Evolutionary conservation across 345 rosid genomes (phyloP).

Genomic region (Pugionium dolabratum): DNA sequence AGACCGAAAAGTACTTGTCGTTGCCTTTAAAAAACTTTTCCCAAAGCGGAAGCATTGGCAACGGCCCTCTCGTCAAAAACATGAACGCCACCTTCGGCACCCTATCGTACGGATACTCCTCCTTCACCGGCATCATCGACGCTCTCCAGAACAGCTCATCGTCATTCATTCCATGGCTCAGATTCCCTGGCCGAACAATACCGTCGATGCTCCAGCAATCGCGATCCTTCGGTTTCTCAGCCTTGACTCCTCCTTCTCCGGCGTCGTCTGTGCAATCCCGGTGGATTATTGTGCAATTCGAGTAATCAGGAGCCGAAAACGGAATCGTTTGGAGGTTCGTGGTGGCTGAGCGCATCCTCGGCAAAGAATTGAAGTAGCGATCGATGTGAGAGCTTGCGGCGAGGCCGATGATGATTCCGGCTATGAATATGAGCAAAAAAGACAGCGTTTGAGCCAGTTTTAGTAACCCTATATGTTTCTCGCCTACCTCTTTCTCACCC

Average conservation of each 20-base stretch:
- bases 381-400: conserved; percentile 67
- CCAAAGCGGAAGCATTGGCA: conserved; percentile 89
- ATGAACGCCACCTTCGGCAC: conserved; percentile 82
- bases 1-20: conserved; percentile 55
- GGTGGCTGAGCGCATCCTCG: conserved; percentile 42
- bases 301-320: conserved; percentile 27
- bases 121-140: conserved; percentile 69
- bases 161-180: conserved; percentile 63
- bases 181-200: conserved; percentile 53
- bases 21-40: conserved; percentile 83
- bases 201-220: conserved; percentile 56
- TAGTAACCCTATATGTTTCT: conserved; percentile 59
- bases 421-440: conserved; percentile 69
- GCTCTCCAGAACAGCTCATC: conserved; percentile 82
- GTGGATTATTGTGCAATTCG: conserved; percentile 43
- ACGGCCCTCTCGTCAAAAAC: conserved; percentile 88
- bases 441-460: conserved; percentile 73
- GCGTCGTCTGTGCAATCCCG: conserved; percentile 42
- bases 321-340: conserved; percentile 38
- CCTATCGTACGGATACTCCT: conserved; percentile 61
- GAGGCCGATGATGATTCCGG: conserved; percentile 78
- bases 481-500: conserved; percentile 55
- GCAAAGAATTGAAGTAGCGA: conserved; percentile 56
- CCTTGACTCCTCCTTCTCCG: conserved; percentile 19
- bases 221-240: conserved; percentile 23